Evolutionary conservation across 768 basidiomycete species (phyloP), one percentile per base, ranked within the genome.

Genomic region (Rubroboletus satanas): DNA sequence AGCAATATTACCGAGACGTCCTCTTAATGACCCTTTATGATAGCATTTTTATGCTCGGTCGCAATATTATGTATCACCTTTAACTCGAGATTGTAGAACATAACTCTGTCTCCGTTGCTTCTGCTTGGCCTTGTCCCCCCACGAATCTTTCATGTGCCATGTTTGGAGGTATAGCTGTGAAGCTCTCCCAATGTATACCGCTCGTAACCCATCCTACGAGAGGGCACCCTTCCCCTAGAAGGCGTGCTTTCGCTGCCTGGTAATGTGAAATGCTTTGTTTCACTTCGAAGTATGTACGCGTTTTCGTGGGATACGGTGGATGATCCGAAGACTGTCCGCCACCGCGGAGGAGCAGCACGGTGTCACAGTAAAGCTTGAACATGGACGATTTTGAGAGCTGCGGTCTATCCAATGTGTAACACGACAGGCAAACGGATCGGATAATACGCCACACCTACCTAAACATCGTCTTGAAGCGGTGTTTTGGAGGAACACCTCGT

Each of bases 401-500:
- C 0, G 85, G 83, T 61, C 85, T 86, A 45, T 23, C 46, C 43
- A 21, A 55, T 4, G 32, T 48, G 26, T 44, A 44, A 37, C 15
- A 33, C 39, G 36, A 45, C 39, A 41, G 9, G 46, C 14, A 29
- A 29, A 39, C 26, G 37, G 11, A 32, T 31, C 28, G 11, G 26
- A 31, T 6, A 6, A 15, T 28, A 21, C 1, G 11, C 52, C 69
- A 46, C 44, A 52, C 56, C n/a, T 52, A 87, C 90, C 84, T 81
- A 38, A 80, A 83, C 67, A 85, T 85, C 7, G 78, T 71, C 32
- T 78, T 78, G 57, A 80, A 75, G 26, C 87, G 77, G 62, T 89
- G 82, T 64, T 88, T 91, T 0, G 85, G 81, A 11, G 88, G 74
- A 2, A 88, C 83, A 2, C 91, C 91, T 43, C 91, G 83, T 62